A percentile compares a stretch with the other conserved stretches of the same genome.
Conservation (phyloP, 768 basidiomycete genomes). For the Sporobolomyces roseus region DNA sequence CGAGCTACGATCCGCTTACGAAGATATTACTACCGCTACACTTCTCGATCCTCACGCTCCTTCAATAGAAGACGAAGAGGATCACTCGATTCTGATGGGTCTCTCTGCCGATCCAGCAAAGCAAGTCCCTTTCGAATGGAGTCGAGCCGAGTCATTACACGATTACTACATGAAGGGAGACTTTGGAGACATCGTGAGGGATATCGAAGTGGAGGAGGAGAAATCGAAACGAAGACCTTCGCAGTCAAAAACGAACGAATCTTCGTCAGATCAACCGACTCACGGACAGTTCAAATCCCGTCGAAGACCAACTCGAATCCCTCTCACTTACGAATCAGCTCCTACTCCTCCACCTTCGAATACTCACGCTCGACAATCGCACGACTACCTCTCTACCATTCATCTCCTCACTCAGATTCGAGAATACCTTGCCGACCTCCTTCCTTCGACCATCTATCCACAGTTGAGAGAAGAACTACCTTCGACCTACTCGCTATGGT, state of each 20-base stretch:
- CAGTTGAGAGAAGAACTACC: not conserved
- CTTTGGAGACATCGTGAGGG: too few relatives aligned
- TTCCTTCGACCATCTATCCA: constrained; percentile 10
- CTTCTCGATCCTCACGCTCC: not conserved
- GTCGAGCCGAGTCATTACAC: not conserved
- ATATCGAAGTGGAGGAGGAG: too few relatives aligned
- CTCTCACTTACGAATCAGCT: not conserved
- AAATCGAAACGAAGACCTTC: too few relatives aligned
- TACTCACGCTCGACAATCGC: not conserved
- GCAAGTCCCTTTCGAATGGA: constrained; percentile 20
- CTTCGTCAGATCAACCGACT: not conserved
- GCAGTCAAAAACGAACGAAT: too few relatives aligned
- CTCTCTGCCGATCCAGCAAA: constrained; percentile 16
- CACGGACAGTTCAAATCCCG: constrained; percentile 1
- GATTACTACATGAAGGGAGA: constrained; percentile 14
- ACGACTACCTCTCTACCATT: constrained; percentile 32
- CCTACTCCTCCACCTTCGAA: not conserved
- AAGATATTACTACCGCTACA: constrained; percentile 22
- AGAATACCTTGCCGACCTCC: constrained; percentile 21
- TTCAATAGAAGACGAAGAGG: constrained; percentile 1
- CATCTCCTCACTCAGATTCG: constrained; percentile 17
- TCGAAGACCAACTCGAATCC: not conserved
- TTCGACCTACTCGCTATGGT: constrained; percentile 23
- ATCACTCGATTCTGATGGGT: not conserved
- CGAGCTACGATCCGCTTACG: constrained; percentile 35